phyloP scores from a whole-genome alignment of 768 basidiomycete genomes.

The Rhodotorula graminis region DNA sequence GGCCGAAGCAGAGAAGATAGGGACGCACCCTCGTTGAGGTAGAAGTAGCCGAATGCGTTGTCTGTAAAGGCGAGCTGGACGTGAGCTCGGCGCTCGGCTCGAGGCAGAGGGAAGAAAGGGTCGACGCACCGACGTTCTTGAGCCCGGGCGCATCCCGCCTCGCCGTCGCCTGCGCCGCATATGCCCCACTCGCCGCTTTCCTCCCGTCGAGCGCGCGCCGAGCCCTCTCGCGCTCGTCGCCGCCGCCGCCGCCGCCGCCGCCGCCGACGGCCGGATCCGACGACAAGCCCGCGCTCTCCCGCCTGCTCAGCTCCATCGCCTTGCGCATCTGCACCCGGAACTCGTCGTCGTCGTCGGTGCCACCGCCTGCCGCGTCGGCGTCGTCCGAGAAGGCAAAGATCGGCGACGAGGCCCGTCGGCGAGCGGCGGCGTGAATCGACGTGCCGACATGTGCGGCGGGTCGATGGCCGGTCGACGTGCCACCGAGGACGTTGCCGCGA shows the following conservation, averaged over 20 bases:
- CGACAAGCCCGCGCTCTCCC: background rate
- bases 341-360: background rate
- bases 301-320: background rate
- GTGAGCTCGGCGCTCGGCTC: background rate
- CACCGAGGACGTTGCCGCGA: background rate
- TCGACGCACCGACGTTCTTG: slow-evolving; percentile 23
- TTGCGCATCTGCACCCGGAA: background rate
- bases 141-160: background rate
- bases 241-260: no score
- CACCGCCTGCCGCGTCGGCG: background rate
- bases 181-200: slow-evolving; percentile 8
- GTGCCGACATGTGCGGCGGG: slow-evolving; percentile 1
- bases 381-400: background rate
- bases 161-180: background rate
- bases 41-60: slow-evolving; percentile 26
- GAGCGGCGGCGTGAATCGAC: background rate
- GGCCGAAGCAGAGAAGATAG: background rate
- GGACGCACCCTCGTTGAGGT: slow-evolving; percentile 29
- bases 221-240: background rate
- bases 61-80: background rate
- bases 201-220: slow-evolving; percentile 8
- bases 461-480: background rate
- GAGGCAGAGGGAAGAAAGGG: no score
- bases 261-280: background rate
- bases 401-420: background rate